A percentile compares a stretch with the other conserved stretches of the same genome.
Conservation (phyloP, 2,329 filamentous ascomycete genomes). For the Alternaria ventricosa region DNA sequence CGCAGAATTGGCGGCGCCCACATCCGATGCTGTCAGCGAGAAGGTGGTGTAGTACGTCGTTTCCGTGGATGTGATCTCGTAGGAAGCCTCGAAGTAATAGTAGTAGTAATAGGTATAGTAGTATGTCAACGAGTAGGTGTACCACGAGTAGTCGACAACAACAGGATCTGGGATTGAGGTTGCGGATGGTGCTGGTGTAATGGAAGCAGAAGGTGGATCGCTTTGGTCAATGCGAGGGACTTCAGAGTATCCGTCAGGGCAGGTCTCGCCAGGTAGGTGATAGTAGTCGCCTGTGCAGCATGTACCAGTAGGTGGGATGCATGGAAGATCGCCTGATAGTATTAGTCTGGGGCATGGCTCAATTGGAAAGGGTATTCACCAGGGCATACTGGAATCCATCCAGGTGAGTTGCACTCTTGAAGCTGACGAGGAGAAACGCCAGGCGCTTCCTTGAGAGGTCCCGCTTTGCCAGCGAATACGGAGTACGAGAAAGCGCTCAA, state of each 20-base stretch:
- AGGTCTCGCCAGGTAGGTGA: neutral
- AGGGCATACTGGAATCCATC: constrained; percentile 1
- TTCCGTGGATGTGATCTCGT: neutral
- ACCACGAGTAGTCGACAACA: neutral
- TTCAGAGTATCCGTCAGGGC: neutral
- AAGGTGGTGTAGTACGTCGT: neutral
- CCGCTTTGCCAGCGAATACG: neutral
- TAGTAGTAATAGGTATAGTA: neutral
- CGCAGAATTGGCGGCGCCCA: neutral
- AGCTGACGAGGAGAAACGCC: neutral
- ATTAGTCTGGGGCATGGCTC: neutral
- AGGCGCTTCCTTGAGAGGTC: neutral
- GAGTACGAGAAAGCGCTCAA: neutral
- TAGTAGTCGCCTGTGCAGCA: constrained; percentile 1
- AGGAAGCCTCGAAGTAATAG: neutral
- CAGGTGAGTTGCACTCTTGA: neutral
- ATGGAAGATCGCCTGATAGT: neutral
- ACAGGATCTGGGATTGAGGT: neutral
- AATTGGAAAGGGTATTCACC: neutral
- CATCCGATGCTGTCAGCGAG: neutral
- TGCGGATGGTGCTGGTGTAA: neutral
- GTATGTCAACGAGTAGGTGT: neutral
- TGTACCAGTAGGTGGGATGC: neutral
- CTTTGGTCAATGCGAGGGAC: neutral
- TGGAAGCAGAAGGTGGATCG: neutral